Conservation (phyloP, 345 rosid species). For the Toxicodendron radicans region DNA sequence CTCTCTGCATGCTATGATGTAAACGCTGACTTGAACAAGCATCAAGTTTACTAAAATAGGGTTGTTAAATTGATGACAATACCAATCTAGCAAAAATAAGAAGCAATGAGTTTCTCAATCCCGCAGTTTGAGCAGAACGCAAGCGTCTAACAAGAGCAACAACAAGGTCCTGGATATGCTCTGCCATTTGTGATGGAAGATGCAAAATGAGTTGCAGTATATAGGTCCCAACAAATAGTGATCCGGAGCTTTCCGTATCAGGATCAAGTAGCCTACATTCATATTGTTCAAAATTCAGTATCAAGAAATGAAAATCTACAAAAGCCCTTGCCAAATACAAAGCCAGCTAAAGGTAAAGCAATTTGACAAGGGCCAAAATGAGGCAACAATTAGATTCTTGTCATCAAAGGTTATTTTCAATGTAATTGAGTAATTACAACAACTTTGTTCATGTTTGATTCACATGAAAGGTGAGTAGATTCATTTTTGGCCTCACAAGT, state of each 20-base stretch:
- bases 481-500: too few species aligned
- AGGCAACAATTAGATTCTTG: neutral
- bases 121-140: constrained; percentile 79
- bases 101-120: constrained; percentile 74
- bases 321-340: neutral
- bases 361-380: neutral
- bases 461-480: too few species aligned
- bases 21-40: neutral
- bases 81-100: constrained; percentile 95
- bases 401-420: neutral
- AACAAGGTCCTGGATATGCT: constrained; percentile 66
- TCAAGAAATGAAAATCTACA: constrained; percentile 11
- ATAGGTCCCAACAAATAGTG: constrained; percentile 87
- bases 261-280: constrained; percentile 87
- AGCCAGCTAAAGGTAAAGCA: neutral
- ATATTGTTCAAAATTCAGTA: constrained; percentile 20
- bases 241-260: constrained; percentile 85
- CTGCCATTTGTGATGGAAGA: constrained; percentile 86
- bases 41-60: neutral
- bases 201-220: constrained; percentile 91
- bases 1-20: neutral
- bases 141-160: constrained; percentile 85
- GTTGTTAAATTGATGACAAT: constrained; percentile 19
- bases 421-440: too few species aligned
- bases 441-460: too few species aligned